Evolutionary conservation across 2,329 filamentous ascomycete species (phyloP).

Genomic region (Paracorniculantispora psalliotae): DNA sequence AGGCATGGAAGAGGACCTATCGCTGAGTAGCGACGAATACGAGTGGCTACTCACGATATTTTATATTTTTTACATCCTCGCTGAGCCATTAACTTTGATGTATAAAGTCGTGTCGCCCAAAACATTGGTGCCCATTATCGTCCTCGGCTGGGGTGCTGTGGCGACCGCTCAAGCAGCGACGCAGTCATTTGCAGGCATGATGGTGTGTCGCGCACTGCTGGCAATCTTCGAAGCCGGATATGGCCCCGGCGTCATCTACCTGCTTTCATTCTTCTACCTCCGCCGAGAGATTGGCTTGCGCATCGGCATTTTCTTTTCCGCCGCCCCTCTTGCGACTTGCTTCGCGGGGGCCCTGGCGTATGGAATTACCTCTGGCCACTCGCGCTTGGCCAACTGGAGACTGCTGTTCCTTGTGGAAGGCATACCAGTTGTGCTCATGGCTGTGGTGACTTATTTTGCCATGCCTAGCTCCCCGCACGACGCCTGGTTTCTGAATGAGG

Average conservation of each 20-base stretch:
- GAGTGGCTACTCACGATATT: conserved; percentile 24
- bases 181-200: conserved; percentile 18
- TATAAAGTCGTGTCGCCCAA: conserved; percentile 23
- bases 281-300: conserved; percentile 27
- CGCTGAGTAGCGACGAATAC: conserved; percentile 19
- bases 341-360: conserved; percentile 31
- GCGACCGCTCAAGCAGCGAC: conserved; percentile 20
- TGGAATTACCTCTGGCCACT: conserved; percentile 26
- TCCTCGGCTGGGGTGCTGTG: conserved; percentile 21
- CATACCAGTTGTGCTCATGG: conserved; percentile 24
- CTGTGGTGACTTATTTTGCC: conserved; percentile 25
- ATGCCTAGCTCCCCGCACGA: conserved; percentile 27
- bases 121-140: conserved; percentile 19
- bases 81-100: conserved; percentile 21
- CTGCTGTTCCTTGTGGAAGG: conserved; percentile 29
- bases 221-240: conserved; percentile 26
- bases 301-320: conserved; percentile 23
- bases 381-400: conserved; percentile 24
- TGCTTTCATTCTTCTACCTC: conserved; percentile 30
- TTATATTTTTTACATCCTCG: conserved; percentile 23
- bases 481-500: conserved; percentile 24
- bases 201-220: conserved; percentile 22
- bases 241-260: conserved; percentile 25
- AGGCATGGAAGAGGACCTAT: conserved; percentile 19
- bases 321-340: conserved; percentile 28